Evolutionary conservation across 2,329 filamentous ascomycete genomes (phyloP), one percentile per base, ranked within the genome.

Genomic region (Aspergillus sp.): DNA sequence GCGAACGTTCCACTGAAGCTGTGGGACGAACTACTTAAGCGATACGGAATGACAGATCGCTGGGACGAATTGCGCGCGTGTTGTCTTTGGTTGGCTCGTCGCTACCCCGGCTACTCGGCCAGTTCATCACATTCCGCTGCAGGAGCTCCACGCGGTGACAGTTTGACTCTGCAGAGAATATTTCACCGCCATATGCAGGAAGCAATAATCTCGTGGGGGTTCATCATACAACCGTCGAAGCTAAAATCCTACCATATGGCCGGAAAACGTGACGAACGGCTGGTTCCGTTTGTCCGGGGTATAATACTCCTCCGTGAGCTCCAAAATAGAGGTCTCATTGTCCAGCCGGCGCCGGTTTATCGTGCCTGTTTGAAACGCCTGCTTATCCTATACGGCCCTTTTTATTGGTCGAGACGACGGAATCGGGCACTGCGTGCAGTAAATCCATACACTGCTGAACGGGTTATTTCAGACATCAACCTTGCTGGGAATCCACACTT

Each of bases 11-110:
- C 73, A 20, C 71, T 76, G 3, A 70, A 61, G 24, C 65, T 75
- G 15, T 89, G 86, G 86, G 70, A 74, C 47, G 84, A 88, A 65
- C 74, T 86, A 9, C 66, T 89, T 42, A 82, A 82, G 45, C 80
- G 85, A 26, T 78, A 84, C 45, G 86, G 85, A 4, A 87, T 85
- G 82, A 68, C 74, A 8, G 74, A 80, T 7, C 75, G 78, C 15
- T 79, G 84, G 65, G 66, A 78, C 13, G 80, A 83, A 32, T 71
- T 88, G 6, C 75, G 78, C 57, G 76, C 77, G 20, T 73, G 86
- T 24, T 74, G 80, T 12, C 63, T 81, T 43, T 83, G 78, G 82
- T 75, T 89, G 3, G 74, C 77, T 6, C 66, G 66, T 9, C 72
- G 73, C 54, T 81, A 82, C 52, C 64, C 63, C 17, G 18, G 73